Percentiles rank a stretch among this genome's conserved stretches.
phyloP scores from a whole-genome alignment of 2,329 filamentous ascomycete species.

The Aspergillus sp. region DNA sequence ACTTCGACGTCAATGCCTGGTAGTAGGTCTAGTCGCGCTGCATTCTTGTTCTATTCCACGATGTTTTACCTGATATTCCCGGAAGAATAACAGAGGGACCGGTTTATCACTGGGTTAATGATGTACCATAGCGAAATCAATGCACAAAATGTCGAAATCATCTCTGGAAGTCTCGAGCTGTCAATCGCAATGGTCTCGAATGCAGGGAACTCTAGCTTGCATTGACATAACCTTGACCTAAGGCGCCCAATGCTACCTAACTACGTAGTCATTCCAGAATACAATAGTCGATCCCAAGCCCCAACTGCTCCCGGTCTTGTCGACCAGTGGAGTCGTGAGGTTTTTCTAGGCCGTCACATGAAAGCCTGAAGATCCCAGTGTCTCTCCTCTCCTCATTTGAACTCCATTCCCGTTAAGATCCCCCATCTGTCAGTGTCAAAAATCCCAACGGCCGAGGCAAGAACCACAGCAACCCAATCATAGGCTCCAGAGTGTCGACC shows the following conservation, averaged over 20 bases:
- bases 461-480: background rate
- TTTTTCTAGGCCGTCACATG: background rate
- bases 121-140: slow-evolving; percentile 19
- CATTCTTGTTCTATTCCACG: slow-evolving; percentile 6
- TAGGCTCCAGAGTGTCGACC: background rate
- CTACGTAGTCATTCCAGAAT: background rate
- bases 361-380: background rate
- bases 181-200: too few species aligned
- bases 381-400: background rate
- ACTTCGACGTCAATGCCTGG: slow-evolving; percentile 90
- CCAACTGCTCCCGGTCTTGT: too few species aligned
- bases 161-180: background rate
- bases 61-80: slow-evolving; percentile 6
- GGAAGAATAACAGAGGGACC: background rate
- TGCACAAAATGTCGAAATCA: background rate
- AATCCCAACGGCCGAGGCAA: background rate
- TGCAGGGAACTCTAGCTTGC: too few species aligned
- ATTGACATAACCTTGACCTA: too few species aligned
- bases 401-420: too few species aligned
- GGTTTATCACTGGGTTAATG: slow-evolving; percentile 15
- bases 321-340: too few species aligned
- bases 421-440: background rate
- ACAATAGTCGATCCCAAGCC: background rate
- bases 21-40: slow-evolving; percentile 43
- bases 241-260: background rate